A percentile compares a stretch with the other conserved stretches of the same genome.
Conservation (phyloP, 2,329 filamentous ascomycete genomes). For the Fusarium sp. region DNA sequence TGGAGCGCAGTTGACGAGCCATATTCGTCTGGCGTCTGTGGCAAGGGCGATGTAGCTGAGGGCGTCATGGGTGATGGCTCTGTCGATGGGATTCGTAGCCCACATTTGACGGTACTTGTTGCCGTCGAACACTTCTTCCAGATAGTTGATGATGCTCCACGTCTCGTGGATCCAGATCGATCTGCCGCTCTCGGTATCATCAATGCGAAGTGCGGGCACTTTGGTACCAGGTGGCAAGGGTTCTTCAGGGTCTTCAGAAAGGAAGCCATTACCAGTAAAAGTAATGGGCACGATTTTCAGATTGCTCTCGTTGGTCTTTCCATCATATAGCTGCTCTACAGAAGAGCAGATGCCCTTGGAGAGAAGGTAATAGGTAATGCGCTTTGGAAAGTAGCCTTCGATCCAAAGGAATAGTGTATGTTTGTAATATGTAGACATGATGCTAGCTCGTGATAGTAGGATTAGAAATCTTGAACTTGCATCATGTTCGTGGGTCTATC, state of each 20-base stretch:
- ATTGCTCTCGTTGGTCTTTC: neutral
- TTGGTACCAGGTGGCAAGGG: neutral
- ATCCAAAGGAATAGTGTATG: neutral
- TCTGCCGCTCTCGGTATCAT: neutral
- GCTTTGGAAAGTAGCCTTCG: conserved; percentile 1
- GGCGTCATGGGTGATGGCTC: neutral
- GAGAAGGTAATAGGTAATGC: neutral
- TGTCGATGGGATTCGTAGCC: neutral
- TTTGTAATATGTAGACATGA: neutral
- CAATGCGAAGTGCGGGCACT: neutral
- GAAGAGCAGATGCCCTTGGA: neutral
- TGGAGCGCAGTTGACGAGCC: neutral
- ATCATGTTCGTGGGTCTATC: rapidly evolving
- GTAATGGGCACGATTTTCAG: neutral
- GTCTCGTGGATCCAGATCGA: neutral
- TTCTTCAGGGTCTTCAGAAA: neutral
- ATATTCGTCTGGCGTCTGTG: neutral
- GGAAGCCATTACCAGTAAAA: neutral
- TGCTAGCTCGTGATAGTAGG: neutral
- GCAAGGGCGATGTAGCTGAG: neutral
- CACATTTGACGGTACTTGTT: neutral
- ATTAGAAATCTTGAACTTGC: rapidly evolving
- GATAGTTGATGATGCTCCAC: neutral
- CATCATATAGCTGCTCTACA: neutral
- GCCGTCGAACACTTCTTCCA: neutral